Conservation (phyloP, 306 rosid genomes). For the Arachis stenosperma region DNA sequence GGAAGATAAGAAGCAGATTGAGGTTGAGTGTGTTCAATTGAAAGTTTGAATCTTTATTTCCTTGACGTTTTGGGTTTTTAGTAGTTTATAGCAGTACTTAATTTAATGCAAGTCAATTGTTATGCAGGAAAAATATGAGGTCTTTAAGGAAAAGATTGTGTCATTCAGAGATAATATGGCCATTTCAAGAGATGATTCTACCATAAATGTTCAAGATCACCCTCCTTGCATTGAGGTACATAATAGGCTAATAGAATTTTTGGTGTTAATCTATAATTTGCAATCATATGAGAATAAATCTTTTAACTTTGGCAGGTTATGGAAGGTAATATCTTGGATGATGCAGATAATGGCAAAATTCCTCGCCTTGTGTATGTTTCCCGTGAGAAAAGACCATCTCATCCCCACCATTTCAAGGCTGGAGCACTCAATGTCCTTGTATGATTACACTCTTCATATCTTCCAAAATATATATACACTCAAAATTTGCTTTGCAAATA, state of each 20-base stretch:
- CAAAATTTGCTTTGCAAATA: constrained; percentile 15
- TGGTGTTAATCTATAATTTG: no score
- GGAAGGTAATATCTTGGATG: constrained; percentile 29
- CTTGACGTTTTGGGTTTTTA: not conserved
- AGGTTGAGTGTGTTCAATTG: constrained; percentile 37
- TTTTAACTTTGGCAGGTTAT: constrained; percentile 47
- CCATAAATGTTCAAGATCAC: constrained; percentile 41
- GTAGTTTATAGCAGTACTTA: not conserved
- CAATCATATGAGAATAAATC: not conserved
- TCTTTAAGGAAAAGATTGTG: constrained; percentile 23
- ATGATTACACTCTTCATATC: constrained; percentile 21
- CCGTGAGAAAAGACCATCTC: constrained; percentile 58
- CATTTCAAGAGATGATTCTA: constrained; percentile 12
- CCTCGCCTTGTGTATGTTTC: constrained; percentile 69
- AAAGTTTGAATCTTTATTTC: not conserved
- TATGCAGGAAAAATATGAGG: constrained; percentile 50
- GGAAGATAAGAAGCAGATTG: constrained; percentile 43
- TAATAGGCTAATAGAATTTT: not conserved
- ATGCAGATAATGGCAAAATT: constrained; percentile 38
- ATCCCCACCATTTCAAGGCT: constrained; percentile 72
- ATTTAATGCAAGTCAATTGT: constrained; percentile 28
- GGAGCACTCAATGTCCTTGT: constrained; percentile 77
- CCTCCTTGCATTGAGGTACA: constrained; percentile 58
- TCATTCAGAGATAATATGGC: constrained; percentile 24
- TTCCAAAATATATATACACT: constrained; percentile 6